Base-by-base conservation (phyloP, 208 protist genomes). In the Trypanosoma platydactyli region DNA sequence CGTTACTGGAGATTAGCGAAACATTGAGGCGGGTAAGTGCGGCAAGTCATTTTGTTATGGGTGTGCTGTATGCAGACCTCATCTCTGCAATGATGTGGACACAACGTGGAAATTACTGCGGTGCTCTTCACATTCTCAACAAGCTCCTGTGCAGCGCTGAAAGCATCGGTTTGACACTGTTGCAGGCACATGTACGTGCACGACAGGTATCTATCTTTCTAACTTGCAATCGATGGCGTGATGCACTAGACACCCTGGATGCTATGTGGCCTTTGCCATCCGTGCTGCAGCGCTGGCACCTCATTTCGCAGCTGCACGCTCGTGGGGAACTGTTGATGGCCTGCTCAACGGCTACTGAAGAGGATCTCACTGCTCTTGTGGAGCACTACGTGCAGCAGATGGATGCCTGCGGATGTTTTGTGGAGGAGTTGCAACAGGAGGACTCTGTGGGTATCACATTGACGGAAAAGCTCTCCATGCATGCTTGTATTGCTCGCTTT, bases 41-140 rank as follows among this genome's bases (percentile, higher is more conserved):
- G 13, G 52, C 55, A 3, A 79, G 68, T 67, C 25, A 73, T 50
- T 92, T 92, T 68, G 72, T 70, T 12, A 88, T 82, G 60, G 89
- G 89, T 40, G 80, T 89, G 27, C 71, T 92, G 1, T 70, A 73
- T 9, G 67, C 85, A 1, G 78, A 88, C 38, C 59, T 84, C 13
- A 79, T 95, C 13, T 64, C 78, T n/a, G 71, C 73, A 1, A 64
- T 79, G 55, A 62, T 55, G 38, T 79, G 77, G 42, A 76, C 78
- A 33, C 57, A 71, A 44, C 63, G 68, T 27, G 61, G 65, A 5
- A 72, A 79, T 70, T 68, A 81, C 72, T 76, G 38, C 38, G 75
- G 65, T 4, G 76, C 73, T 30, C 57, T 85, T 12, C 59, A 65
- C 1, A 44, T 33, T 6, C 66, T 76, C 1, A 67, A 77, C 0